Percentiles rank a stretch among this genome's conserved stretches.
These are phyloP conservation scores for Vachellia pachyceras DNA, from an alignment of 306 rosid species.

Conservation along the genomic window DNA sequence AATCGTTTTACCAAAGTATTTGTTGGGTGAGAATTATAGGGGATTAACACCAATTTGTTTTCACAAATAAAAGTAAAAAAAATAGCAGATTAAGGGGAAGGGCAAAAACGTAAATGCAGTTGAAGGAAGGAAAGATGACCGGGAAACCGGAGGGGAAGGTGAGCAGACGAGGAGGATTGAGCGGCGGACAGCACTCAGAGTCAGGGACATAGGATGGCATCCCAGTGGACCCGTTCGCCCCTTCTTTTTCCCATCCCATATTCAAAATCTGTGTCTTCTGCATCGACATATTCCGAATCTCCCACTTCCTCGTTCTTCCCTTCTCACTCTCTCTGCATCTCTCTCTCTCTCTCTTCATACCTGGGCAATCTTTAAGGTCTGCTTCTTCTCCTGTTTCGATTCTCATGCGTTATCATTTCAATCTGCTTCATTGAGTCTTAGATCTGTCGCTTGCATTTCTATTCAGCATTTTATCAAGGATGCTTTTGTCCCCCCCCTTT, in stretches of 20 bases:
- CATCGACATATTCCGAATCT: no score
- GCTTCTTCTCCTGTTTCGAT: not conserved
- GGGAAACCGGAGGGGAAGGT: slow-evolving; percentile 6
- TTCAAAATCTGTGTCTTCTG: no score
- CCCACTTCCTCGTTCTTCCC: slow-evolving; percentile 26
- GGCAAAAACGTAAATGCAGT: not conserved
- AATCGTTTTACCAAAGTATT: no score
- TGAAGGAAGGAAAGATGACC: not conserved
- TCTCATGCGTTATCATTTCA: not conserved
- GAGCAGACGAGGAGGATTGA: not conserved
- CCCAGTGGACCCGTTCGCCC: slow-evolving; percentile 22
- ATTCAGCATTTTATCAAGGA: not conserved
- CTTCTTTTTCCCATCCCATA: no score
- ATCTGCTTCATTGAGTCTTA: not conserved
- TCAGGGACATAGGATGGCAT: not conserved
- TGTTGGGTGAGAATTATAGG: no score
- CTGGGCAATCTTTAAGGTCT: slow-evolving; percentile 41
- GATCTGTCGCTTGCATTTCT: slow-evolving; percentile 36
- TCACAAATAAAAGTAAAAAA: no score
- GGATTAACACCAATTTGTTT: no score
- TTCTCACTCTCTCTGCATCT: not conserved
- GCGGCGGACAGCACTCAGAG: no score
- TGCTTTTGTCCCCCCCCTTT: no score
- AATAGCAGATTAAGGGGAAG: not conserved
- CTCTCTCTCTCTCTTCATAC: no score